Percentiles rank a stretch among this genome's conserved stretches.
Evolutionary conservation across 1,284 basidiomycete genomes (phyloP).

Genomic region (Malassezia sp.): DNA sequence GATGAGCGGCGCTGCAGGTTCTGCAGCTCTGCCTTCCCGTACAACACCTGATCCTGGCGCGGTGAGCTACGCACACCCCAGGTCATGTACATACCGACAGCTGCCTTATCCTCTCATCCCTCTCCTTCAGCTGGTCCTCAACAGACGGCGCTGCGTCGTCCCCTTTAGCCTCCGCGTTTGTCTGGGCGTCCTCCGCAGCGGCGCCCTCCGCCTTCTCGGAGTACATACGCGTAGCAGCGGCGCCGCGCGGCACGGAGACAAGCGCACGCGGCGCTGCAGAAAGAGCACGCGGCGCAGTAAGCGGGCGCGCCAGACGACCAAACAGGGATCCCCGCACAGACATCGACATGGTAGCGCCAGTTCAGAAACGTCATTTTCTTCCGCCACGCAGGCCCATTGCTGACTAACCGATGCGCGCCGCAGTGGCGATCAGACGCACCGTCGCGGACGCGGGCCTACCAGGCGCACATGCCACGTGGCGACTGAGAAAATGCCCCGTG

Average conservation of each 20-base stretch:
- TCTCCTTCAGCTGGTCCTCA: conserved; percentile 38
- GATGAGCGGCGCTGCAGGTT: conserved; percentile 83
- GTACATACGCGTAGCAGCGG: not conserved
- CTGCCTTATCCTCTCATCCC: conserved; percentile 44
- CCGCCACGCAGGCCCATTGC: no score
- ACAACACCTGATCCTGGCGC: conserved; percentile 38
- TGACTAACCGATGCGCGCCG: no score
- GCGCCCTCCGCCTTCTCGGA: conserved; percentile 22
- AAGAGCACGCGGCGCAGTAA: not conserved
- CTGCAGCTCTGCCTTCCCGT: conserved; percentile 67
- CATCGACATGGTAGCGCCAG: no score
- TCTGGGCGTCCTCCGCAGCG: conserved; percentile 27
- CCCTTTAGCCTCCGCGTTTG: conserved; percentile 13
- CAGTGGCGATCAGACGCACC: no score
- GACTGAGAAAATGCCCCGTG: no score
- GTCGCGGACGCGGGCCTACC: no score
- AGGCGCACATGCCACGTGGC: no score
- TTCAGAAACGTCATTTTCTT: no score
- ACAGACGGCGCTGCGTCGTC: conserved; percentile 14
- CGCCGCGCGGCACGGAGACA: not conserved
- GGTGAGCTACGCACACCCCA: no score
- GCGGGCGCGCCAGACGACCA: conserved; percentile 8
- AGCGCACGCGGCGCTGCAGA: not conserved
- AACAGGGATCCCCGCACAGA: no score
- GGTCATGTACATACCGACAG: conserved; percentile 20